These are phyloP conservation scores for Cadophora luteo-olivacea DNA, from an alignment of 2,329 filamentous ascomycete species.

Conservation along the genomic window DNA sequence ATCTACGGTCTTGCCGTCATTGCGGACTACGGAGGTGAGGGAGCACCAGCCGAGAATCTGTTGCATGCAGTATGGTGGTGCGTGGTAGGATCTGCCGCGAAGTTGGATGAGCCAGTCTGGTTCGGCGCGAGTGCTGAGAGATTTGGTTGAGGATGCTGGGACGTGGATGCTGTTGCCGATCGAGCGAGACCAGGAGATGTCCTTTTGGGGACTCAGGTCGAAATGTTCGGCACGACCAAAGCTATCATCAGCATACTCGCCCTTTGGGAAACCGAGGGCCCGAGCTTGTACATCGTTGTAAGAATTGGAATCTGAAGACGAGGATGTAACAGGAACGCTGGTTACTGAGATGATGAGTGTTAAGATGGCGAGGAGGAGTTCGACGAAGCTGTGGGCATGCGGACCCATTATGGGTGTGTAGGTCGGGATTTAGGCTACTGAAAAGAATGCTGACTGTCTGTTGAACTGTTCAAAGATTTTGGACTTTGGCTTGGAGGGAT, in stretches of 20 bases:
- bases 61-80: conserved; percentile 7
- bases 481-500: neutral
- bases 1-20: neutral
- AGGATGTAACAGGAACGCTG: neutral
- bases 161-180: neutral
- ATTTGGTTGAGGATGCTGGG: neutral
- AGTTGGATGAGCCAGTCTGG: conserved; percentile 1
- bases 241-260: neutral
- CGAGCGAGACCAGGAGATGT: neutral
- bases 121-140: neutral
- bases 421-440: neutral
- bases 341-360: neutral
- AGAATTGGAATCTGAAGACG: neutral
- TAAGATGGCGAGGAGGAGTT: neutral
- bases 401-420: neutral
- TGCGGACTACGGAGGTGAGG: neutral
- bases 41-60: neutral
- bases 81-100: neutral
- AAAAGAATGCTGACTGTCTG: neutral
- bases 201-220: neutral
- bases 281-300: neutral
- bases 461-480: neutral
- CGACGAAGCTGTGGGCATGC: neutral
- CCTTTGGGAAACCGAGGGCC: neutral
- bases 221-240: neutral